Evolutionary conservation across 148 eudicot genomes (phyloP), one percentile per base, ranked within the genome.

Genomic region (Oxyria digyna): DNA sequence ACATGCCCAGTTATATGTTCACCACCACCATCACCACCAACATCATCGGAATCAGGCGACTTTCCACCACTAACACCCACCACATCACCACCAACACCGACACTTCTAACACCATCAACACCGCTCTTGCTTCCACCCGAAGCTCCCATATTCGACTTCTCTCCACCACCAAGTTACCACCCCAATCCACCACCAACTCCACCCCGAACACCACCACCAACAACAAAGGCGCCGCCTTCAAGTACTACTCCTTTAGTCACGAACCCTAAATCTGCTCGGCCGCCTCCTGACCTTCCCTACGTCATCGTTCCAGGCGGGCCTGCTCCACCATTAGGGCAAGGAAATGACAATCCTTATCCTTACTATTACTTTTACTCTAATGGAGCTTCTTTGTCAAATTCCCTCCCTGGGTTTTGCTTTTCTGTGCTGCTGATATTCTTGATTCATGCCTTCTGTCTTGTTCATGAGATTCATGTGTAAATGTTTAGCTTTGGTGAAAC

Each of bases 1-100:
- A 79, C 92, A 18, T 91, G 97, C 67, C 96, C 96, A 68, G 80
- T 78, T 64, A 83, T 91, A 38, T 89, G 97, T 74, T 80, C 89
- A 10, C 80, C 95, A 10, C 95, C 97, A 31, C 96, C 89, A 42
- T 68, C 76, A 1, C 76, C 74, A 26, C 15, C 69, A 20, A 40
- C 77, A 42, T 10, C 74, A 37, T 74, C 62, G 20, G 43, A 41
- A 52, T 20, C 50, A 13, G 27, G 18, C 20, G 33, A 52, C 8
- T 42, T 29, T 18, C 74, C 67, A 49, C 76, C 73, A 0, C 70
- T 68, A 40, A 21, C 71, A 18, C 68, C 73, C 0, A 41, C 65
- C 1, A 67, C 72, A 3, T 26, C 68, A 14, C 41, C 80, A n/a
- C 69, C 72, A 3, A 32, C 68, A 14, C 41, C 80, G 21, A 74